Percentiles rank a stretch among this genome's conserved stretches.
These are phyloP conservation scores for Penicillium paneum DNA, from an alignment of 2,329 filamentous ascomycete genomes.

Conservation along the genomic window DNA sequence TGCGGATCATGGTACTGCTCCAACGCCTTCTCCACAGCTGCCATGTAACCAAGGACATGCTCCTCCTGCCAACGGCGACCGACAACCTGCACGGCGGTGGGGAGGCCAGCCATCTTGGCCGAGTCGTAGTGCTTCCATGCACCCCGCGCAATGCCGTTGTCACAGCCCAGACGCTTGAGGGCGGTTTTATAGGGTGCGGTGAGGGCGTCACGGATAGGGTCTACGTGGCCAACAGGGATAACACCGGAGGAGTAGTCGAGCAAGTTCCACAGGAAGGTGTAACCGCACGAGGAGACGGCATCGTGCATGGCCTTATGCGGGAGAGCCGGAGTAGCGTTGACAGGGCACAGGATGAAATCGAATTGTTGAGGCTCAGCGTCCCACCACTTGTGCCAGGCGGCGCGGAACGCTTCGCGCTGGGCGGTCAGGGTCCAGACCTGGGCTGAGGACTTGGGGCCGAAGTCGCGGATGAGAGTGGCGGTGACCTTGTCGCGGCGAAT, in stretches of 20 bases:
- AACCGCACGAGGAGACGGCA: slow-evolving; percentile 81
- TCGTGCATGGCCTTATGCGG: slow-evolving; percentile 84
- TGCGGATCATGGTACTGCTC: slow-evolving; percentile 44
- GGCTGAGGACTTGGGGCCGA: slow-evolving; percentile 68
- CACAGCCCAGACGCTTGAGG: slow-evolving; percentile 39
- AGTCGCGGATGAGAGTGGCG: slow-evolving; percentile 72
- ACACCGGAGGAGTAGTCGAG: slow-evolving; percentile 84
- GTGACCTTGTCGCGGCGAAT: slow-evolving; percentile 71
- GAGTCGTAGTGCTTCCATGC: slow-evolving; percentile 86
- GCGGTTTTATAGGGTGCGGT: slow-evolving; percentile 46
- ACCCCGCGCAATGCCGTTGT: slow-evolving; percentile 77
- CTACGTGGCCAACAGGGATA: slow-evolving; percentile 80
- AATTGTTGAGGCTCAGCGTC: slow-evolving; percentile 63
- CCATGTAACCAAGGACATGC: slow-evolving; percentile 79
- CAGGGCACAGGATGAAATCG: slow-evolving; percentile 79
- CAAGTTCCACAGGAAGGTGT: slow-evolving; percentile 92
- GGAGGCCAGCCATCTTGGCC: slow-evolving; percentile 77
- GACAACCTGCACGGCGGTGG: slow-evolving; percentile 81
- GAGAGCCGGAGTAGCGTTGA: slow-evolving; percentile 84
- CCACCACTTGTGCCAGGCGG: slow-evolving; percentile 83
- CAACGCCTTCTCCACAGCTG: slow-evolving; percentile 70
- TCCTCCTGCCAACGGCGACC: slow-evolving; percentile 79
- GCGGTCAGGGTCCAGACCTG: slow-evolving; percentile 81
- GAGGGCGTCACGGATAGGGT: slow-evolving; percentile 66
- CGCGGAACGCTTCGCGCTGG: slow-evolving; percentile 73